Evolutionary conservation across 2,329 filamentous ascomycete species (phyloP).

Genomic region (Metarhizium brunneum): DNA sequence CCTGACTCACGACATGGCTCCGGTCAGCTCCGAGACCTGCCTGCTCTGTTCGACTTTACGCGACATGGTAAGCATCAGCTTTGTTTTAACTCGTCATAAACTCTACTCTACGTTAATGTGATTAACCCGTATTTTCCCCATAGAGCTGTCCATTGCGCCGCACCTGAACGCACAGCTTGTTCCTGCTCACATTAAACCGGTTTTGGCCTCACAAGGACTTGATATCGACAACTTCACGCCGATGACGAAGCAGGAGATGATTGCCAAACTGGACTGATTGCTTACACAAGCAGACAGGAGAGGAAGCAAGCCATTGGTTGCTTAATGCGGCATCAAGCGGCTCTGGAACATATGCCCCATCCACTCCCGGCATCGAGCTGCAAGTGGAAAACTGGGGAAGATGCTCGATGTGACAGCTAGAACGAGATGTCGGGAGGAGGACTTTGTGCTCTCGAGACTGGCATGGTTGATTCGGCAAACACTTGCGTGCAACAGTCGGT

Average conservation of each 20-base stretch:
- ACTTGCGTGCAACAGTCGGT: slow-evolving; percentile 6
- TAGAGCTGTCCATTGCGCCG: slow-evolving; percentile 94
- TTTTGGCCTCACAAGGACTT: slow-evolving; percentile 67
- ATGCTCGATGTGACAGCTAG: slow-evolving; percentile 18
- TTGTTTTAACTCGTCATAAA: background rate
- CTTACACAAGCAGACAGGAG: slow-evolving; percentile 14
- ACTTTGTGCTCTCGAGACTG: slow-evolving; percentile 19
- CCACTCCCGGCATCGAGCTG: slow-evolving; percentile 20
- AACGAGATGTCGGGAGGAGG: slow-evolving; percentile 17
- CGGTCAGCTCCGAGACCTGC: slow-evolving; percentile 70
- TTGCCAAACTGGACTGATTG: slow-evolving; percentile 87
- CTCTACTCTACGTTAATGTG: background rate
- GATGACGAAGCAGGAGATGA: slow-evolving; percentile 90
- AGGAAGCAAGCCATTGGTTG: slow-evolving; percentile 23
- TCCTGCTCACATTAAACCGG: slow-evolving; percentile 68
- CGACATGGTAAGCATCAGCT: slow-evolving; percentile 64
- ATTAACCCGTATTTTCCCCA: background rate
- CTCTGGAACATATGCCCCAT: slow-evolving; percentile 19
- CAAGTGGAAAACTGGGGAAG: slow-evolving; percentile 12
- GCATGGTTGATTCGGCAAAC: slow-evolving; percentile 4
- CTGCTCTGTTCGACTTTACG: slow-evolving; percentile 85
- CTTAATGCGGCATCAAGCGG: slow-evolving; percentile 18
- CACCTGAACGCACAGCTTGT: slow-evolving; percentile 82
- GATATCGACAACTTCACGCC: slow-evolving; percentile 93
- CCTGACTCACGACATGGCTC: slow-evolving; percentile 90